Conservation (phyloP, 805 yeast species). For the Torulaspora maleeae region DNA sequence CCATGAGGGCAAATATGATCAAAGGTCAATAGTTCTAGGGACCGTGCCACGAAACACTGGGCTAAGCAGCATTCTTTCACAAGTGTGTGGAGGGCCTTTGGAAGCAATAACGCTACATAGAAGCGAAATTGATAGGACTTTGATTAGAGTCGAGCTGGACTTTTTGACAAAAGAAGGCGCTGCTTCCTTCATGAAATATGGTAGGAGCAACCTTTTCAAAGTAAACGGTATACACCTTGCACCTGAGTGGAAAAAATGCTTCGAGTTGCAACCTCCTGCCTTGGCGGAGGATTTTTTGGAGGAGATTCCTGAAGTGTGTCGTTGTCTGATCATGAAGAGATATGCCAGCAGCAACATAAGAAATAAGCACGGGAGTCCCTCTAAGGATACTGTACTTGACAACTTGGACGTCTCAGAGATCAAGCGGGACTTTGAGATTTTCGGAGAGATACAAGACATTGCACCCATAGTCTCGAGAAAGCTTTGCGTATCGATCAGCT, state of each 20-base stretch:
- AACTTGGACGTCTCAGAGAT: constrained; percentile 45
- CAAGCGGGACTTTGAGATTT: constrained; percentile 46
- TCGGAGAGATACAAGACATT: constrained; percentile 59
- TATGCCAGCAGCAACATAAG: constrained; percentile 12
- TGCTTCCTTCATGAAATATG: constrained; percentile 46
- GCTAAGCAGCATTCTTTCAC: constrained; percentile 47
- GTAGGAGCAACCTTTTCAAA: constrained; percentile 48
- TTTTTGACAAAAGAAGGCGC: constrained; percentile 56
- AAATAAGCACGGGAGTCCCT: constrained; percentile 6
- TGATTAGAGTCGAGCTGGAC: constrained; percentile 42
- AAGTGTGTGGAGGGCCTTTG: constrained; percentile 65
- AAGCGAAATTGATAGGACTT: constrained; percentile 10
- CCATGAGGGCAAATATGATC: neutral
- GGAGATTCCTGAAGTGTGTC: constrained; percentile 44
- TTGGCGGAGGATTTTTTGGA: constrained; percentile 1
- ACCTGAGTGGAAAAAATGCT: constrained; percentile 43
- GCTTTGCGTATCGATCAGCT: constrained; percentile 57
- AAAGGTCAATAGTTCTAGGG: constrained; percentile 33
- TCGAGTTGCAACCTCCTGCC: constrained; percentile 6
- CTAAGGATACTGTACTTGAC: constrained; percentile 36
- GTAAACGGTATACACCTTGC: constrained; percentile 52
- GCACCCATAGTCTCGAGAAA: constrained; percentile 64
- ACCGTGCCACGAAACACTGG: constrained; percentile 44
- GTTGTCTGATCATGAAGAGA: constrained; percentile 50
- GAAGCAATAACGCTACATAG: constrained; percentile 40